Evolutionary conservation across 768 basidiomycete genomes (phyloP).

Genomic region (Dictyophora rubrovolvata): DNA sequence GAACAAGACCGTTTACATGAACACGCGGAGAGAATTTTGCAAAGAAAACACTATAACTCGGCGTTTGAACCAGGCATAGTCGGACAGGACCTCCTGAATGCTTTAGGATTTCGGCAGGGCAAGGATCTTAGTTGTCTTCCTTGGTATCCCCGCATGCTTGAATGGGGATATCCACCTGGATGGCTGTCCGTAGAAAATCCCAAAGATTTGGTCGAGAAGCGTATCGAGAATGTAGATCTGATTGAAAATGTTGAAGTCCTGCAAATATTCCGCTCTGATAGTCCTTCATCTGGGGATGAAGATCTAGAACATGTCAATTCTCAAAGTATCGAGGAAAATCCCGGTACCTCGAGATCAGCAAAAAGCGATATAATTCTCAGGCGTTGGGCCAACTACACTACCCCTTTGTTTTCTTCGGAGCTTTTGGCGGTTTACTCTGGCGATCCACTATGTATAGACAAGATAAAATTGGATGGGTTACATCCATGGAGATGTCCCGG

Average conservation of each 20-base stretch:
- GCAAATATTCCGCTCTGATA: slow-evolving; percentile 28
- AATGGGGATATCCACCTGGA: slow-evolving; percentile 73
- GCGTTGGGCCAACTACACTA: slow-evolving; percentile 59
- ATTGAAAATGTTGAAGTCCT: slow-evolving; percentile 14
- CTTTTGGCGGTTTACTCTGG: slow-evolving; percentile 45
- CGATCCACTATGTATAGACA: slow-evolving; percentile 17
- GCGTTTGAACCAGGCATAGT: slow-evolving; percentile 52
- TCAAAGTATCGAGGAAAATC: not conserved
- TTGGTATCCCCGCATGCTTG: slow-evolving; percentile 55
- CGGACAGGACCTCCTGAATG: slow-evolving; percentile 40
- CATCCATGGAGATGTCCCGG: slow-evolving; percentile 10
- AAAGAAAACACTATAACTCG: slow-evolving; percentile 51
- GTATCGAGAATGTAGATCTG: slow-evolving; percentile 28
- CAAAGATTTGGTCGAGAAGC: slow-evolving; percentile 33
- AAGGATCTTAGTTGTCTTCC: slow-evolving; percentile 26
- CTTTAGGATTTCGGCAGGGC: slow-evolving; percentile 32
- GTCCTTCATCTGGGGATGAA: not conserved
- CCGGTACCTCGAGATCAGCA: not conserved
- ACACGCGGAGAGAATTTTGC: slow-evolving; percentile 45
- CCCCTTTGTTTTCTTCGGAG: slow-evolving; percentile 46
- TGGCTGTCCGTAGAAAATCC: slow-evolving; percentile 51
- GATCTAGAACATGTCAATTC: slow-evolving; percentile 3
- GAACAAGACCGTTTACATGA: slow-evolving; percentile 41
- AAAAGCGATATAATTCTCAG: slow-evolving; percentile 10
- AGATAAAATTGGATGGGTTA: not conserved